Conservation (phyloP, 2,329 filamentous ascomycete species). For the Colletotrichum liaoningense region DNA sequence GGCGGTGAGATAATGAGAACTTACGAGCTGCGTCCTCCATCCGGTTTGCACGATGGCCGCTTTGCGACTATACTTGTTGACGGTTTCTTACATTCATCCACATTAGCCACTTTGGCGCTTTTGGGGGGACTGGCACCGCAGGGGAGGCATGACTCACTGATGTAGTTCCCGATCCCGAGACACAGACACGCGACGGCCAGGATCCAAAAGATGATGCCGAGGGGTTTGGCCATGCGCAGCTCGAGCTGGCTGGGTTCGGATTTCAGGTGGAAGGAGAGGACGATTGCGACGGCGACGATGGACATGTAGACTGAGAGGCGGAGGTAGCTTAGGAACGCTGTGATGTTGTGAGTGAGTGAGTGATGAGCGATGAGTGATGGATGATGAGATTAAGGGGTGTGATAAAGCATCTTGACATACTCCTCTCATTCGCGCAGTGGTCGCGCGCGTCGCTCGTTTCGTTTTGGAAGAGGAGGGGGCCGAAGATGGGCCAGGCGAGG, state of each 20-base stretch:
- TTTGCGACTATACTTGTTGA: slow-evolving; percentile 83
- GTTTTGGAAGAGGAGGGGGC: slow-evolving; percentile 79
- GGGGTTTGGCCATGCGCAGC: slow-evolving; percentile 80
- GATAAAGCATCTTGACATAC: slow-evolving; percentile 46
- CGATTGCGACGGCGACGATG: slow-evolving; percentile 88
- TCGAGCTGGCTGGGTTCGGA: slow-evolving; percentile 77
- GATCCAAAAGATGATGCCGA: slow-evolving; percentile 90
- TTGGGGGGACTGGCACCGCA: too few relatives aligned
- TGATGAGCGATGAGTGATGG: neutral
- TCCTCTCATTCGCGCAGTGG: slow-evolving; percentile 84
- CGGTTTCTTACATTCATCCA: slow-evolving; percentile 27
- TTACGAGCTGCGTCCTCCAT: slow-evolving; percentile 88
- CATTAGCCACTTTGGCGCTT: too few relatives aligned
- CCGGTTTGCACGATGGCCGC: slow-evolving; percentile 91
- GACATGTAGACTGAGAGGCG: slow-evolving; percentile 91
- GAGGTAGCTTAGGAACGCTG: slow-evolving; percentile 89
- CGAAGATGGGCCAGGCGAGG: slow-evolving; percentile 70
- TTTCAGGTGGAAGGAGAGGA: slow-evolving; percentile 93
- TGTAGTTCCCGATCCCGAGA: slow-evolving; percentile 87
- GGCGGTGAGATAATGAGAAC: slow-evolving; percentile 31
- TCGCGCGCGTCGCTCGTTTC: slow-evolving; percentile 80
- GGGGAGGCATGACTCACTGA: slow-evolving; percentile 67
- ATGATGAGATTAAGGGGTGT: neutral
- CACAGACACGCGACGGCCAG: slow-evolving; percentile 81
- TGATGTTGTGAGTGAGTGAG: neutral